Evolutionary conservation across 2,329 filamentous ascomycete genomes (phyloP).

Genomic region (Pseudocercospora cruenta): DNA sequence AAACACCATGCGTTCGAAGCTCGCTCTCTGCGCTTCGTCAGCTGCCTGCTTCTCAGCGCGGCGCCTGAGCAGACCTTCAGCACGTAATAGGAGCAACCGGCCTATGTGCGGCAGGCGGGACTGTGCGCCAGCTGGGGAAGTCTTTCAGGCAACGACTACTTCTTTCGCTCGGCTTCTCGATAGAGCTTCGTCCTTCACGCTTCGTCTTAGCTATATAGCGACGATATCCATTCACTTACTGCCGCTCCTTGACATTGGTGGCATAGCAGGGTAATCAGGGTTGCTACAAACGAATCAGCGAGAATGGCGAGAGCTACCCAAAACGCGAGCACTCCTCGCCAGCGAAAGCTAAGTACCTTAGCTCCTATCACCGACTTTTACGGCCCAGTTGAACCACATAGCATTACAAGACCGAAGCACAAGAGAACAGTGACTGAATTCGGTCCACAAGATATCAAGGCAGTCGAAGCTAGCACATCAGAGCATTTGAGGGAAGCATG

Average conservation of each 20-base stretch:
- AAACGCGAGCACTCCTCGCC: slow-evolving; percentile 49
- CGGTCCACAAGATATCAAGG: slow-evolving; percentile 88
- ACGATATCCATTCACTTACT: too few relatives aligned
- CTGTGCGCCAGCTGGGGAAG: too few relatives aligned
- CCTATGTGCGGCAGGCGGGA: too few relatives aligned
- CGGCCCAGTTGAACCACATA: slow-evolving; percentile 77
- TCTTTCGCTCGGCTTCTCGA: too few relatives aligned
- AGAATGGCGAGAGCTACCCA: slow-evolving; percentile 35
- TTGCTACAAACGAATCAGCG: neutral
- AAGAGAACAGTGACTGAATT: slow-evolving; percentile 94
- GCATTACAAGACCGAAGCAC: slow-evolving; percentile 91
- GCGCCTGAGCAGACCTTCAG: too few relatives aligned
- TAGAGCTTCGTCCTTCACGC: too few relatives aligned
- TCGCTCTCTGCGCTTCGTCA: too few relatives aligned
- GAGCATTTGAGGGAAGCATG: slow-evolving; percentile 82
- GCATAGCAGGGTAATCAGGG: neutral
- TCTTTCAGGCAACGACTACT: too few relatives aligned
- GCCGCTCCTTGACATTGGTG: slow-evolving; percentile 2
- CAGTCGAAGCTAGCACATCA: slow-evolving; percentile 86
- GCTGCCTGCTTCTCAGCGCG: too few relatives aligned
- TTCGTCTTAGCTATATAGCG: too few relatives aligned
- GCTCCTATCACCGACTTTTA: slow-evolving; percentile 85
- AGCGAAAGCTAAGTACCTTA: slow-evolving; percentile 79
- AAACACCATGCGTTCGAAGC: too few relatives aligned
- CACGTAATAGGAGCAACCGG: too few relatives aligned